Conservation (phyloP, 139 green algal species). For the Medakamo hakoo region DNA sequence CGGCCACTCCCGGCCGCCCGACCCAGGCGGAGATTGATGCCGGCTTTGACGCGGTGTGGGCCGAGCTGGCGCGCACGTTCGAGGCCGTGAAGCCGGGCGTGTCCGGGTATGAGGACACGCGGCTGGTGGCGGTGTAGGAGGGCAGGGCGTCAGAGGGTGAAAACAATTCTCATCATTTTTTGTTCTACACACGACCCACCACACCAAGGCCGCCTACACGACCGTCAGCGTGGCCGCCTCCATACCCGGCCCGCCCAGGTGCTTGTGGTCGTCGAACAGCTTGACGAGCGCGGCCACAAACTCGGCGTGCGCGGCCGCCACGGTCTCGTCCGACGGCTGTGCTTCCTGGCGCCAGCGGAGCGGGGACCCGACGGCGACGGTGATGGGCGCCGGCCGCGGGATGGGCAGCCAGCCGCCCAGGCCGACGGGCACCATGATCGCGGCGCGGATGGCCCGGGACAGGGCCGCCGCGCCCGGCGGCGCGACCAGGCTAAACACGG, state of each 20-base stretch:
- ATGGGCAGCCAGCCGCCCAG: neutral
- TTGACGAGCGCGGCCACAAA: neutral
- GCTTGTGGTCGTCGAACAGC: neutral
- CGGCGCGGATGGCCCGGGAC: neutral
- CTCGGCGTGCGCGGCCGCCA: neutral
- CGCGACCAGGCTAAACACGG: neutral
- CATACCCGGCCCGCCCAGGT: neutral
- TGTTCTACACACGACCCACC: too few relatives aligned
- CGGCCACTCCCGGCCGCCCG: neutral
- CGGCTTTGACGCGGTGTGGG: neutral
- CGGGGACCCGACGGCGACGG: neutral
- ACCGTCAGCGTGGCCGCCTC: too few relatives aligned
- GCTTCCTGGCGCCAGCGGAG: neutral
- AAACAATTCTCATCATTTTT: neutral
- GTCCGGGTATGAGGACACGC: neutral
- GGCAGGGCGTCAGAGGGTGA: neutral
- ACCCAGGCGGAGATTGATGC: neutral
- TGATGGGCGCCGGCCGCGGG: neutral
- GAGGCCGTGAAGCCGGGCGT: neutral
- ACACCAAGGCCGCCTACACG: too few relatives aligned
- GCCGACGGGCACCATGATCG: neutral
- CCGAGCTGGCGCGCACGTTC: neutral
- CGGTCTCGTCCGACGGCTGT: neutral
- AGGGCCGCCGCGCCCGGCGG: neutral
- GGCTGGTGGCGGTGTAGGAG: neutral